Evolutionary conservation across 768 basidiomycete genomes (phyloP), one percentile per base, ranked within the genome.

Genomic region (Suillus cothurnatus): DNA sequence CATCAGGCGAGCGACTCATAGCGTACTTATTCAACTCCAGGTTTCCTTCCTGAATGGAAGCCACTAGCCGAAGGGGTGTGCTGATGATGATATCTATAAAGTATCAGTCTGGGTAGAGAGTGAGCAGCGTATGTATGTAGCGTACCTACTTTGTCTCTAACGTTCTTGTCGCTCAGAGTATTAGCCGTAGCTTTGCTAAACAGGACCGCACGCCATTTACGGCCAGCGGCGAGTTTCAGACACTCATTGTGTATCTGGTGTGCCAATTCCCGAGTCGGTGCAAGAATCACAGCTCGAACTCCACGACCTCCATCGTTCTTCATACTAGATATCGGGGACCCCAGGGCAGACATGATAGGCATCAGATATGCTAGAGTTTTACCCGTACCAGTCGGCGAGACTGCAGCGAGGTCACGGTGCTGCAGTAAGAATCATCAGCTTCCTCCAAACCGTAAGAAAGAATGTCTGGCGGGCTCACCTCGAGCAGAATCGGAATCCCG

Each of bases 351-450:
- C 65, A 99, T 84, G 28, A 94, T 82, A 0, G 97, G 96, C 19
- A 97, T 78, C 17, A 97, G 82, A 77, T 98, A 99, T 0, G 95
- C 87, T 7, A 98, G 82, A 0, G 97, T 99, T 81, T 99, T 99
- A 66, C 97, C 97, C 12, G 94, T 96, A 59, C 97, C 97, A 6
- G 97, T 99, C 0, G 97, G 97, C 0, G 97, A 97, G 23, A 99
- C 92, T 34, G 96, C 97, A 61, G 93, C 90, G 28, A 97, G 82
- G 77, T 99, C 97, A 64, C 93, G 88, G 66, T 81, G 82, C 93
- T 93, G 65, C 34, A 28, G 23, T 8, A 26, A 47, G 55, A 15
- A 41, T 32, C 26, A 60, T 62, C 57, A 65, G 70, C 34, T 38
- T 50, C 50, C 59, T 43, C 36, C 23, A 67, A 38, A 38, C 11